Evolutionary conservation across 345 rosid genomes (phyloP).

Genomic region (Eucalyptus grandis): DNA sequence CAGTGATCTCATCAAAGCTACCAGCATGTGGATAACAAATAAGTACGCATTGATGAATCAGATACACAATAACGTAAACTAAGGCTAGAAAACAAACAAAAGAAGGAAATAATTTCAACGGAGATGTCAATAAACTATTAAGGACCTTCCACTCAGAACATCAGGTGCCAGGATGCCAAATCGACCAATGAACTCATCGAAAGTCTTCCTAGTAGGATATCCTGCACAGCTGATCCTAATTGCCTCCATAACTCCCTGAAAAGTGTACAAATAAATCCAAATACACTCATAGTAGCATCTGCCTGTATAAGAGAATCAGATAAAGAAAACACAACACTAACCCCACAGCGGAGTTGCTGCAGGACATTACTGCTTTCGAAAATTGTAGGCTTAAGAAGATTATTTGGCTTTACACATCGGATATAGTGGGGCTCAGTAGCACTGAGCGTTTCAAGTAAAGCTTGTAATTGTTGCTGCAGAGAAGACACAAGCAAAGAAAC

Average conservation of each 20-base stretch:
- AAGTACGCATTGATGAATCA: not conserved
- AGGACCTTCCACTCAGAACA: slow-evolving; percentile 44
- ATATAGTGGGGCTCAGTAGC: slow-evolving; percentile 93
- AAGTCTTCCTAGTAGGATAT: slow-evolving; percentile 81
- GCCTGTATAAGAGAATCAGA: not conserved
- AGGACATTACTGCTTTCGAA: slow-evolving; percentile 76
- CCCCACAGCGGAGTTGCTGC: slow-evolving; percentile 97
- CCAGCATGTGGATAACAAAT: not conserved
- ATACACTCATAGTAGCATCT: not conserved
- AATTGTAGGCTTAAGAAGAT: slow-evolving; percentile 79
- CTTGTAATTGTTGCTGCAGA: slow-evolving; percentile 93
- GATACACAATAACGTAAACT: not conserved
- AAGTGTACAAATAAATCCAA: not conserved
- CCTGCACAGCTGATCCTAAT: slow-evolving; percentile 99
- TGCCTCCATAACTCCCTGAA: slow-evolving; percentile 97
- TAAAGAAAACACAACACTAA: slow-evolving; percentile 24
- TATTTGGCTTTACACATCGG: slow-evolving; percentile 97
- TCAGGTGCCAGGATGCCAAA: slow-evolving; percentile 61
- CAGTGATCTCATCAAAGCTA: slow-evolving; percentile 61
- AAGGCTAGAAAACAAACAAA: not conserved
- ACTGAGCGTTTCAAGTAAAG: slow-evolving; percentile 87
- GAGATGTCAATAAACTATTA: not conserved
- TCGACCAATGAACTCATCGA: slow-evolving; percentile 60
- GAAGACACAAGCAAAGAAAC: not conserved
- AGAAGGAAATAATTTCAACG: not conserved